Conservation (phyloP, 371 early-diverging fungal genomes). For the Circinella minor region DNA sequence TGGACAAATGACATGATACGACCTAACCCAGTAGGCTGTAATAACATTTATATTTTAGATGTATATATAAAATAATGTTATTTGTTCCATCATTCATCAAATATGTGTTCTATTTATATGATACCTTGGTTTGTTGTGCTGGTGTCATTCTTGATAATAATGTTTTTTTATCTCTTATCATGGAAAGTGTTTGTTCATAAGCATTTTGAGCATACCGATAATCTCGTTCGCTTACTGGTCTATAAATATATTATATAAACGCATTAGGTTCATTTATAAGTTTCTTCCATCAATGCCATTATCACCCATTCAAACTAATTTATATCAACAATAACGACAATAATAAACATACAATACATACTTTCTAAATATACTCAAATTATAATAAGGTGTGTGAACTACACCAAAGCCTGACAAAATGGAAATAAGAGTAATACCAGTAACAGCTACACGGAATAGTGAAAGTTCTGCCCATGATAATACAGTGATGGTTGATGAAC, state of each 20-base stretch:
- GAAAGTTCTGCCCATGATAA: slow-evolving; percentile 63
- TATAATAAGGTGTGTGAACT: slow-evolving; percentile 85
- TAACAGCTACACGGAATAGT: slow-evolving; percentile 81
- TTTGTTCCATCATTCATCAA: background rate
- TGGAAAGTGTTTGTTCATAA: slow-evolving; percentile 36
- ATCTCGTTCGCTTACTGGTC: slow-evolving; percentile 41
- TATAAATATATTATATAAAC: background rate
- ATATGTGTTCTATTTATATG: background rate
- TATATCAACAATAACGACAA: background rate
- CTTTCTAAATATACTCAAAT: slow-evolving; percentile 35
- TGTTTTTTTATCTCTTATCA: slow-evolving; percentile 34
- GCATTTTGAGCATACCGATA: slow-evolving; percentile 38
- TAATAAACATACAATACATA: slow-evolving; percentile 7
- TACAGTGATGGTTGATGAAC: background rate
- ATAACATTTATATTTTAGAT: too few species aligned
- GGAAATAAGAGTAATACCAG: slow-evolving; percentile 93
- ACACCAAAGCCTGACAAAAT: slow-evolving; percentile 95
- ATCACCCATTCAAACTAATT: background rate
- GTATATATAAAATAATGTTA: background rate
- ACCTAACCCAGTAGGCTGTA: slow-evolving; percentile 2
- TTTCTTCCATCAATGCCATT: too few species aligned
- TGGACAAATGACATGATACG: slow-evolving; percentile 1
- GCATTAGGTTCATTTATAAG: background rate
- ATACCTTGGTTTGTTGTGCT: background rate
- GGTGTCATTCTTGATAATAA: background rate